phyloP scores from a whole-genome alignment of 306 rosid species.

The Malus orientalis region DNA sequence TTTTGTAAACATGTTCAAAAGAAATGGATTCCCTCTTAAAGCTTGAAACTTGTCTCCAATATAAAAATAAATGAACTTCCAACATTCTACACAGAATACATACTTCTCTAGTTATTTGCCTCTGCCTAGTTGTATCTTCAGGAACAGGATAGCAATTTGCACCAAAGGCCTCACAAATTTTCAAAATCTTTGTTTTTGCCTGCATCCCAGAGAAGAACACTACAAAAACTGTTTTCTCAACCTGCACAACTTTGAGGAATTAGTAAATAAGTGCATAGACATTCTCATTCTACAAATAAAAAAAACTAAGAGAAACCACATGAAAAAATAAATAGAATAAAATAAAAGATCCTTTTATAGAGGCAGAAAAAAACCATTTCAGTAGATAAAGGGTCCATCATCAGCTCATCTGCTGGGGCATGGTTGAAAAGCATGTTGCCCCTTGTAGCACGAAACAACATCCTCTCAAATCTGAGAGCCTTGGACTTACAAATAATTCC shows the following conservation, averaged over 20 bases:
- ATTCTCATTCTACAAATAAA: not conserved
- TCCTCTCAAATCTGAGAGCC: constrained; percentile 85
- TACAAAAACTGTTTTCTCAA: constrained; percentile 86
- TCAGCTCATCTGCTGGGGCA: constrained; percentile 72
- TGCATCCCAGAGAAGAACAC: constrained; percentile 98
- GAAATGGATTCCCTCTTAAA: constrained; percentile 17
- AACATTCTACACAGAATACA: constrained; percentile 17
- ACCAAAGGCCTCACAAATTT: constrained; percentile 96
- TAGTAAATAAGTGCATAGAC: not conserved
- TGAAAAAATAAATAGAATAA: not conserved
- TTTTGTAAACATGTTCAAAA: not conserved
- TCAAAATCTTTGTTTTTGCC: constrained; percentile 85
- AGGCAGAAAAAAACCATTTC: constrained; percentile 71
- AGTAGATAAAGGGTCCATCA: constrained; percentile 80
- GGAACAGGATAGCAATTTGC: constrained; percentile 98
- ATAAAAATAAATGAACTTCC: not conserved
- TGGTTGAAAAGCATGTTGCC: constrained; percentile 99
- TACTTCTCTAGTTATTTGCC: constrained; percentile 93
- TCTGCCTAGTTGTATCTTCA: constrained; percentile 83
- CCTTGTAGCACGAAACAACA: constrained; percentile 96
- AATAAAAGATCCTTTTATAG: not conserved
- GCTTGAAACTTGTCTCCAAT: constrained; percentile 1
- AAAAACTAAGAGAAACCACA: not conserved
- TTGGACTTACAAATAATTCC: constrained; percentile 89
- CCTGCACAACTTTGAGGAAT: constrained; percentile 41